These are phyloP conservation scores for Pharnaceum exiguum DNA, from an alignment of 148 eudicot genomes.

Conservation along the genomic window DNA sequence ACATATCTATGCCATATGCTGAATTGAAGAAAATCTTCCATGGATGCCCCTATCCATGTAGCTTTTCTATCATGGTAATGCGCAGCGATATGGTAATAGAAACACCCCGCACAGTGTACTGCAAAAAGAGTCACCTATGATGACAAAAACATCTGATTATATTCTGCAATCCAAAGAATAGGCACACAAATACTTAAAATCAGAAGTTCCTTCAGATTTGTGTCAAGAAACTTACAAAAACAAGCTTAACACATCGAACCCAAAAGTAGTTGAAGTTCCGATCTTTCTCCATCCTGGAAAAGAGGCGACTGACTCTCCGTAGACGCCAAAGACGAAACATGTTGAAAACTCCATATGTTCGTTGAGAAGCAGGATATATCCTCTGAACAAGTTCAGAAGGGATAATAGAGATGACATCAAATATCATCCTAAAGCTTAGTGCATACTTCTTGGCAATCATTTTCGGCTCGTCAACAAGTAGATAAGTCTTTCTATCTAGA, in stretches of 20 bases:
- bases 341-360: constrained; percentile 58
- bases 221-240: constrained; percentile 41
- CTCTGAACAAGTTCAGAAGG: constrained; percentile 48
- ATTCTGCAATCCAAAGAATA: background rate
- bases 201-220: background rate
- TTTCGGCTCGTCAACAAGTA: constrained; percentile 46
- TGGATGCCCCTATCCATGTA: constrained; percentile 70
- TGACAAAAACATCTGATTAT: background rate
- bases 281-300: constrained; percentile 72
- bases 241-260: constrained; percentile 62
- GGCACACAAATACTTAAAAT: background rate
- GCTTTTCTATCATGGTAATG: constrained; percentile 39
- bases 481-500: constrained; percentile 44
- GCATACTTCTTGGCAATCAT: constrained; percentile 55
- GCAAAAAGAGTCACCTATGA: constrained; percentile 70
- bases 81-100: constrained; percentile 66
- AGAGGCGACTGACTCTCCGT: constrained; percentile 64
- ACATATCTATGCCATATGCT: constrained; percentile 70
- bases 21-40: constrained; percentile 33
- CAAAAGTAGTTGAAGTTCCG: constrained; percentile 60
- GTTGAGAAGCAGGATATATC: constrained; percentile 31
- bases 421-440: constrained; percentile 37
- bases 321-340: constrained; percentile 96
- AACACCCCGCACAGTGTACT: constrained; percentile 83
- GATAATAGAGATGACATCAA: constrained; percentile 58